Evolutionary conservation across 1,139 yeast species (phyloP).

Genomic region (Candida freyschussii): DNA sequence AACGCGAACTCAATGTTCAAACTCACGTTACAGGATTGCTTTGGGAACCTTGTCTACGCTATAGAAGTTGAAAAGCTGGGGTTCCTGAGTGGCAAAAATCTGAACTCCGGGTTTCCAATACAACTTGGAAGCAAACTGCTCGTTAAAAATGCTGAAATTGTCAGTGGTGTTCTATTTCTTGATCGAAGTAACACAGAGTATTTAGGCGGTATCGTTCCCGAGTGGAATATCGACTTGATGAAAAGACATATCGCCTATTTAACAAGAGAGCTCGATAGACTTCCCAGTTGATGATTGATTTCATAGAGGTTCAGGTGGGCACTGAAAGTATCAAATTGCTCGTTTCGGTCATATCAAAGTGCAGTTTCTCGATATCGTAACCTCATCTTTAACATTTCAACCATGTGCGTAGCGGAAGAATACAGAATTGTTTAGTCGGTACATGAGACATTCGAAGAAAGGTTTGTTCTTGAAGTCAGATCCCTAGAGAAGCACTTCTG

Average conservation of each 20-base stretch:
- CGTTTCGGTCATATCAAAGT: no score
- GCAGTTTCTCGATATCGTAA: no score
- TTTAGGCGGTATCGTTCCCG: constrained; percentile 32
- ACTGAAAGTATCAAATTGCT: no score
- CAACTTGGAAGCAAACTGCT: constrained; percentile 33
- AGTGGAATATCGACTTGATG: constrained; percentile 28
- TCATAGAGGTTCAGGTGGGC: no score
- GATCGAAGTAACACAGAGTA: constrained; percentile 15
- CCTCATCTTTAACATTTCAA: no score
- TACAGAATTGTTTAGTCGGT: no score
- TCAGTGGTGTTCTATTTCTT: constrained; percentile 26
- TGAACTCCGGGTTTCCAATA: constrained; percentile 28
- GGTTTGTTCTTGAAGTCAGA: no score
- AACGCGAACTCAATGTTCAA: constrained; percentile 23
- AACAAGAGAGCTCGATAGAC: constrained; percentile 20
- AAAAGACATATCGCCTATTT: constrained; percentile 27
- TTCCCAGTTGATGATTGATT: no score
- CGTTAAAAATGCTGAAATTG: constrained; percentile 22
- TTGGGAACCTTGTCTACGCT: constrained; percentile 30
- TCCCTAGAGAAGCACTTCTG: no score
- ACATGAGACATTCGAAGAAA: no score
- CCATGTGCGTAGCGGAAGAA: no score
- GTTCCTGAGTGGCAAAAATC: constrained; percentile 23
- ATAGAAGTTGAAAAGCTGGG: constrained; percentile 30
- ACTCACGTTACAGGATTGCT: constrained; percentile 32